phyloP scores from a whole-genome alignment of 1,284 basidiomycete species.

The Sanguinoderma infundibulare region DNA sequence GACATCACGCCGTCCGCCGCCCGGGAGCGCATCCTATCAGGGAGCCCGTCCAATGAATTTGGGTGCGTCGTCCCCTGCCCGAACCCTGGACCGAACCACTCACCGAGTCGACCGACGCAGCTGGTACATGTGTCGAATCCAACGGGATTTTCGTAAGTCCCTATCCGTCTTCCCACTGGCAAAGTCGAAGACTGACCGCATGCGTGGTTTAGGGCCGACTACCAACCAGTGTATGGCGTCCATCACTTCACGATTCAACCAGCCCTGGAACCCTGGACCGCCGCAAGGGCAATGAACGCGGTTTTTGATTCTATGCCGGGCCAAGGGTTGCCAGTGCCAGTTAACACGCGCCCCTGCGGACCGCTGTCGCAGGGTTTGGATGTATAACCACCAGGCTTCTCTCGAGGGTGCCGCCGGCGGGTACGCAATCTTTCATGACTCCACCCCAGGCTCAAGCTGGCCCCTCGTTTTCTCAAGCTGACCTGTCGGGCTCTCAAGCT shows the following conservation, averaged over 20 bases:
- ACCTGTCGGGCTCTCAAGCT: too few relatives aligned
- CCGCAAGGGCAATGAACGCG: neutral
- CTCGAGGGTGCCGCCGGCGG: neutral
- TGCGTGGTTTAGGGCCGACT: neutral
- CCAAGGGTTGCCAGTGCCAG: neutral
- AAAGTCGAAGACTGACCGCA: neutral
- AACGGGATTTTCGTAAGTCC: neutral
- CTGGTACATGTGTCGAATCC: neutral
- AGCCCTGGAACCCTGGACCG: neutral
- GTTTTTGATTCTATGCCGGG: neutral
- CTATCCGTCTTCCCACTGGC: neutral
- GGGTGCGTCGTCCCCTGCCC: neutral
- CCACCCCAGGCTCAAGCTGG: neutral
- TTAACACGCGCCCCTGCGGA: neutral
- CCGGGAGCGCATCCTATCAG: neutral
- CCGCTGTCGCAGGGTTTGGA: neutral
- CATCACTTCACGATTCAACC: neutral
- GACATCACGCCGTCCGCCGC: neutral
- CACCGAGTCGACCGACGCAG: neutral
- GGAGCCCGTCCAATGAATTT: neutral
- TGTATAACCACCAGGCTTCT: neutral
- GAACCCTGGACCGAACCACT: neutral
- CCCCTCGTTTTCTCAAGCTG: too few relatives aligned
- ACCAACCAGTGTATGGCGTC: neutral
- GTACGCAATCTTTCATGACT: neutral